Base-by-base conservation (phyloP, 257 asterid species). In the Anisodus acutangulus region DNA sequence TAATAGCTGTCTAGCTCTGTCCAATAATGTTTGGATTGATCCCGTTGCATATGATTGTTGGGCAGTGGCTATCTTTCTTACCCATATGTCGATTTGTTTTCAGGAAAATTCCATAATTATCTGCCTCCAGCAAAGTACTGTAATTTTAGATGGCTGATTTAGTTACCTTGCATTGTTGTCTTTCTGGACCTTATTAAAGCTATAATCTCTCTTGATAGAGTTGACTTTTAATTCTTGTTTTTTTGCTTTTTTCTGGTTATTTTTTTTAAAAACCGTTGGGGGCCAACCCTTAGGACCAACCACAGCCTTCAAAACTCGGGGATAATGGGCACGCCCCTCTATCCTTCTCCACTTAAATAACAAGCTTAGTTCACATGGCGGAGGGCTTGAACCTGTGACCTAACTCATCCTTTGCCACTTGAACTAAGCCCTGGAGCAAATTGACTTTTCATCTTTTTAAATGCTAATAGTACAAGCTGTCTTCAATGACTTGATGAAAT, bases 111-210 rank as follows among this genome's bases (percentile, higher is more conserved):
- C 64, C 47, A 49, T 51, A 51, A 12, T 12, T 76, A 22, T 76
- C 62, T 78, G 81, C 15, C 59, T 54, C 53, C 31, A 78, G 81
- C 47, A 12, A 22, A 74, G 81, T 53, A 53, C 64, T 78, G 64
- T 53, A 31, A 22, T 26, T 74, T 76, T 53, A 54, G 64, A 26
- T 78, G 64, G 64, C 64, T 78, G 64, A 53, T 78, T 54, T 51
- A 13, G 49, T 78, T 78, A 22, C 64, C 64, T 26, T 78, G 49
- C 3, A 10, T 53, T 78, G 26, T 51, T 74, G 64, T 51, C 64
- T 78, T 54, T 78, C 45, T 78, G 64, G 49, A 26, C 64, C 26
- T 26, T 15, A 31, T 35, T 31, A 31, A 51, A 54, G 81, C 64
- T 78, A 78, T 15, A 78, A 53, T 26, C 81, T 76, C 80, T 47